These are phyloP conservation scores for Crithidia thermophila DNA, from an alignment of 208 protist genomes.

Conservation along the genomic window DNA sequence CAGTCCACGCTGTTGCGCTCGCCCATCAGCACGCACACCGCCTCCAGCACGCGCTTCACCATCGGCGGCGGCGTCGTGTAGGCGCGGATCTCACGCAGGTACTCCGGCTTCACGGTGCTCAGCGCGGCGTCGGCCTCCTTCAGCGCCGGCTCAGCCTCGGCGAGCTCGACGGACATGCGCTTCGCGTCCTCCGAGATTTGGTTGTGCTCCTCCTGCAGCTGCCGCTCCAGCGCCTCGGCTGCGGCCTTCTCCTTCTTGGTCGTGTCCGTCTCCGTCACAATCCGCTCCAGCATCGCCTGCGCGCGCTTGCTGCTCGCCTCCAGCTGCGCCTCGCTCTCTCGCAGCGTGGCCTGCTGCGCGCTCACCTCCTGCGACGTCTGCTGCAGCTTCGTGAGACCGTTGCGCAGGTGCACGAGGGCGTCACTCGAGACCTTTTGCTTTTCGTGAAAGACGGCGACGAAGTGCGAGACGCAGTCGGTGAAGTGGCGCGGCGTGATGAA, in stretches of 20 bases:
- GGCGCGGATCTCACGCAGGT: slow-evolving; percentile 97
- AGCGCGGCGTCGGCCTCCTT: slow-evolving; percentile 96
- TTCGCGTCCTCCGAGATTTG: slow-evolving; percentile 72
- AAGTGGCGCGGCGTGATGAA: slow-evolving; percentile 99
- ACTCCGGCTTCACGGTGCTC: slow-evolving; percentile 95
- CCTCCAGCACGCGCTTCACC: slow-evolving; percentile 96
- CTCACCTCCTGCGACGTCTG: slow-evolving; percentile 91
- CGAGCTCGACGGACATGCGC: slow-evolving; percentile 77
- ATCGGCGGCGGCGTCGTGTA: slow-evolving; percentile 96
- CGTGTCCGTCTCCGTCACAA: slow-evolving; percentile 84
- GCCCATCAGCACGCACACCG: slow-evolving; percentile 89
- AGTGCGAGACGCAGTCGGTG: slow-evolving; percentile 97
- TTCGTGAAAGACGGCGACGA: slow-evolving; percentile 92
- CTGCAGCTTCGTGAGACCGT: slow-evolving; percentile 95
- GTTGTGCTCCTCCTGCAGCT: slow-evolving; percentile 89
- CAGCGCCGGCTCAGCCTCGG: slow-evolving; percentile 93
- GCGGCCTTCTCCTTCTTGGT: slow-evolving; percentile 84
- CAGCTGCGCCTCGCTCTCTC: slow-evolving; percentile 86
- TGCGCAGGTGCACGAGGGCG: slow-evolving; percentile 96
- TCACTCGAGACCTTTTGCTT: slow-evolving; percentile 94
- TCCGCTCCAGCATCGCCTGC: slow-evolving; percentile 85
- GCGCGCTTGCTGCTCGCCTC: slow-evolving; percentile 75
- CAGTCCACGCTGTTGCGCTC: slow-evolving; percentile 89
- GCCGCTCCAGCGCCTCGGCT: slow-evolving; percentile 66
- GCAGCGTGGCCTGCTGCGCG: slow-evolving; percentile 79